Percentiles rank a stretch among this genome's conserved stretches.
Conservation (phyloP, 371 early-diverging fungal genomes). For the Mortierella sp. region DNA sequence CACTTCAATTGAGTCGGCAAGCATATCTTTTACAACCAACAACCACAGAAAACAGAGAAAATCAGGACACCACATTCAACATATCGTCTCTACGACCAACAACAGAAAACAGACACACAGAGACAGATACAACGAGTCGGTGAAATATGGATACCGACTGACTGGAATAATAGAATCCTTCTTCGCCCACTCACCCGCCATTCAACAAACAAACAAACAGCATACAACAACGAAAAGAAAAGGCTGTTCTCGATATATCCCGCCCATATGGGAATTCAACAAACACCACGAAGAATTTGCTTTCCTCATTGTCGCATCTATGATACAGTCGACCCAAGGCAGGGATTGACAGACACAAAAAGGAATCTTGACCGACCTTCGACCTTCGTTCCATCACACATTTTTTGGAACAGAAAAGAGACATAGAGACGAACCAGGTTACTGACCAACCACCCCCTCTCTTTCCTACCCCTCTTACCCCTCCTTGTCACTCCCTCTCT, state of each 20-base stretch:
- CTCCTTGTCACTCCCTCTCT: not conserved
- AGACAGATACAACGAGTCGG: not conserved
- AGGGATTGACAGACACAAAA: not conserved
- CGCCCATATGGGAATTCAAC: conserved; percentile 3
- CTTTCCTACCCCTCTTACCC: not conserved
- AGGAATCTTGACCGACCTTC: not conserved
- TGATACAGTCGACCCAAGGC: not conserved
- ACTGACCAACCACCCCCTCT: conserved; percentile 3
- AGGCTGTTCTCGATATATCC: conserved; percentile 4
- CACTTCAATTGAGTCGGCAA: no score
- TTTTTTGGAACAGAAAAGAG: not conserved
- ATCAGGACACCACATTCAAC: not conserved
- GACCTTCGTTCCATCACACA: not conserved
- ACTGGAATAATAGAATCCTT: not conserved
- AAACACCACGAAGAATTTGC: not conserved
- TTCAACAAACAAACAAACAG: not conserved
- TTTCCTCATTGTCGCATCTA: not conserved
- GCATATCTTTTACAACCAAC: no score
- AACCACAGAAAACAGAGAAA: not conserved
- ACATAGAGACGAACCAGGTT: not conserved
- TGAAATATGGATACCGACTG: conserved; percentile 1
- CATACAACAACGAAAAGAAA: not conserved
- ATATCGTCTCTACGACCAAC: not conserved
- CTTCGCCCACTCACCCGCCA: no score
- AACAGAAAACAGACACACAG: not conserved